Base-by-base conservation (phyloP, 176 grass and related monocot genomes). In the Musa itinerans region DNA sequence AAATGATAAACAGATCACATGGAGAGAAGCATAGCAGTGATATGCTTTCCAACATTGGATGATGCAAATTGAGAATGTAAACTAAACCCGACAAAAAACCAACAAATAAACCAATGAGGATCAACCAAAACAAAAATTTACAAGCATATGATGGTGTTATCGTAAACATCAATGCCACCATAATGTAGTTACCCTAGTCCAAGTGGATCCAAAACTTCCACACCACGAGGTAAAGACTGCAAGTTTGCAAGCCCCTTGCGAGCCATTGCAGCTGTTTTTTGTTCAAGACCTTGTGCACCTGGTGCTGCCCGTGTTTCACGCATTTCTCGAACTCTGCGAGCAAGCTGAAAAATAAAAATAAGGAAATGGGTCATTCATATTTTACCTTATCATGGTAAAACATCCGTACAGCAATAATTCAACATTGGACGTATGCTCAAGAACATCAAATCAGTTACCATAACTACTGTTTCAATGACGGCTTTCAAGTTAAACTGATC, bases 121-220 rank as follows among this genome's bases (percentile, higher is more conserved):
- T 53, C 23, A 54, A 73, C 29, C 62, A 21, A 20, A 50, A 8
- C 1, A 24, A n/a, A 23, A 43, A 50, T 52, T 27, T 23, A 1
- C 12, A 76, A 63, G 0, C 3, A 58, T 20, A 50, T 50, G 16
- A 50, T 50, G n/a, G 19, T 3, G 22, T 19, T 25, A 65, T 69
- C 11, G 22, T 62, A 50, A 22, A 9, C 8, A 2, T 48, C 16
- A 10, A 16, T 48, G 25, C 16, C 49, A 50, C 2, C 48, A 49
- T 77, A 80, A 78, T 84, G 19, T 61, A 78, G 26, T 92, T 97
- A 97, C 94, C 94, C 95, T 48, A 98, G 86, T 65, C 90, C 95
- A 71, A 98, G 86, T 73, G 95, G 95, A 89, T 98, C 95, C 78
- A 98, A 89, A 76, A 98, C 95, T 71, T 98, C 95, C 75, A 98